Evolutionary conservation across 805 yeast genomes (phyloP), one percentile per base, ranked within the genome.

Genomic region (Ogataea chonburiensis): DNA sequence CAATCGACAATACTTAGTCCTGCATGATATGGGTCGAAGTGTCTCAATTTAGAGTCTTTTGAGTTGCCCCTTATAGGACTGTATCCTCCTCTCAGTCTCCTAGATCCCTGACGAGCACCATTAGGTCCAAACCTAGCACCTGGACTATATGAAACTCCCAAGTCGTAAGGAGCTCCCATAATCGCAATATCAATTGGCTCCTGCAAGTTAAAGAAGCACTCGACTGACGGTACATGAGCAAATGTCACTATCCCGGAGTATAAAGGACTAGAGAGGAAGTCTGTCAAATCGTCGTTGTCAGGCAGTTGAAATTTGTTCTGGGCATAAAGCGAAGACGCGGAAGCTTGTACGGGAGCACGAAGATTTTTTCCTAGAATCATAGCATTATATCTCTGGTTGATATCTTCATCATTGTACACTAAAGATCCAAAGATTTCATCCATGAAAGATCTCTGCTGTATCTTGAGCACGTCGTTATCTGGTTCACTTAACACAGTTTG

Each of bases 41-140:
- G 63, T 40, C 26, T 54, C 25, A 71, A 51, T 32, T 62, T 60
- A 3, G 69, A 58, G 18, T 58, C 59, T 13, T 58, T 58, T 2
- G 43, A 26, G 35, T 54, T 52, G 3, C 68, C 70, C 42, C 62
- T 58, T 30, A 63, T 67, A 2, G 74, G 68, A 10, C 62, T 63
- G 26, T 49, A 37, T n/a, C 72, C 77, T 1, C 69, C 58, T 43
- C 40, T 58, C 10, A 75, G 47, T 43, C 81, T 54, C 44, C 74
- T 58, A 4, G 75, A 66, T 16, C 60, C 62, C 30, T 57, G 59
- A 28, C 60, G 57, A 9, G 74, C 67, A 1, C 73, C 71, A 46
- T 70, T 73, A 1, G 81, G 81, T 1, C 81, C 81, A 53, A 76
- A 75, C 22, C 81, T 53, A 4, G 81, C 78, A 3, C 81, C 81